Base-by-base conservation (phyloP, 495 filamentous ascomycete genomes). In the Achaetomiella virescens region DNA sequence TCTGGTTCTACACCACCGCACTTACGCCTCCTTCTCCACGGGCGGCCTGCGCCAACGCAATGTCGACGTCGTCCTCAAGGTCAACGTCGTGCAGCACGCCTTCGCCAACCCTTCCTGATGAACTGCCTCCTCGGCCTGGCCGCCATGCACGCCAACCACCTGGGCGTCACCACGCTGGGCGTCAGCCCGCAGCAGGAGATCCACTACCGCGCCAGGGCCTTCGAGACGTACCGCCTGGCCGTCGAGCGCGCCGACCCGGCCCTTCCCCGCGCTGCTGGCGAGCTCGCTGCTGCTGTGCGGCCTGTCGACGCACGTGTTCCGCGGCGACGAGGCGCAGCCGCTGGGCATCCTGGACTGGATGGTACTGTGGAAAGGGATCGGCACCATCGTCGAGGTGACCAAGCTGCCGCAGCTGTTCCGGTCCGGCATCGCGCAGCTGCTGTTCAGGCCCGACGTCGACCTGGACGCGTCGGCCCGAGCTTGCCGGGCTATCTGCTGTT, bases 41-140 rank as follows among this genome's bases (percentile, higher is more conserved):
- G 58, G 71, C 24, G 46, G 59, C 27, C 64, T 67, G 9, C 58
- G 57, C 2, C 62, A 66, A 6, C 49, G 61, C 20, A 38, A 44
- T 6, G 58, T 78, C 45, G 66, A 72, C 49, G 51, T 71, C 42
- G 58, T 73, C 48, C 64, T 81, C 18, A 63, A 66, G 43, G 65
- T 72, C n/a, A 69, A 67, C 14, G 48, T 79, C 14, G 68, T 76
- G 38, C 68, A 78, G 48, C 69, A 76, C 21, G 77, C 75, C 40
- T 76, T 77, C 48, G 57, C 67, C 42, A 70, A 67, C 74, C 73
- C 1, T 81, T 77, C 44, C 67, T 81, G n/a, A 73, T 81, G 70
- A 63, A 80, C 51, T 70, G 66, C 41, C 24, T 80, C 6, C 73
- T 80, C 52, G 76, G 66, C n/a, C 62, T 78, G 10, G 61, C 78